phyloP scores from a whole-genome alignment of 2,329 filamentous ascomycete species.

The Aspergillus tanneri region DNA sequence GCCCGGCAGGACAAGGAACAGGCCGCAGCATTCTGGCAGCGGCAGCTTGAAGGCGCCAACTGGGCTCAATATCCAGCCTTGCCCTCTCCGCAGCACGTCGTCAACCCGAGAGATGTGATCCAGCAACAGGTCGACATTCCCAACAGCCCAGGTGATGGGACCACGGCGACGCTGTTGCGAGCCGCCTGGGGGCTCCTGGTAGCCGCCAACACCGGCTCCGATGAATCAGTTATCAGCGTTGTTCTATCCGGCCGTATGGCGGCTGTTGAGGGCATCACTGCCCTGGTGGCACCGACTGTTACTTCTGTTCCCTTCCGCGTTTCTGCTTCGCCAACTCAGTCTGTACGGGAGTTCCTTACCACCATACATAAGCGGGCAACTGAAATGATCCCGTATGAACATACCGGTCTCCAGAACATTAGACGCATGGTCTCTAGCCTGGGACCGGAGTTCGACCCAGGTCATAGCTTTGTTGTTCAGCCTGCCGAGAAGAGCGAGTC shows the following conservation, averaged over 20 bases:
- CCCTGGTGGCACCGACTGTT: constrained; percentile 10
- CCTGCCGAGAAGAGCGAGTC: constrained; percentile 5
- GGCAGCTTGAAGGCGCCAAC: constrained; percentile 4
- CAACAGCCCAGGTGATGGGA: too few relatives aligned
- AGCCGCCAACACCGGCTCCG: constrained; percentile 5
- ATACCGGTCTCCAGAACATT: constrained; percentile 13
- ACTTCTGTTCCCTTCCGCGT: constrained; percentile 9
- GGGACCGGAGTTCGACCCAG: constrained; percentile 9
- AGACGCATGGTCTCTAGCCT: constrained; percentile 1
- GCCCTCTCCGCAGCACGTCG: constrained; percentile 1
- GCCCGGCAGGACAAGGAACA: not conserved
- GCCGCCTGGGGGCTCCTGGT: constrained; percentile 13
- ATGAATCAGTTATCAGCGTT: constrained; percentile 11
- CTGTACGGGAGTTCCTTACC: constrained; percentile 4
- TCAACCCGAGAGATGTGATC: constrained; percentile 3
- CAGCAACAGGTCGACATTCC: not conserved
- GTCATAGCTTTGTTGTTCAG: constrained; percentile 11
- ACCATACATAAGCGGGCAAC: constrained; percentile 6
- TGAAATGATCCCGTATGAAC: constrained; percentile 11
- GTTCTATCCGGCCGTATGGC: constrained; percentile 10
- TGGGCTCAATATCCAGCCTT: constrained; percentile 7
- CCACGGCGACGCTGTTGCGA: constrained; percentile 7
- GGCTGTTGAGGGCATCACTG: constrained; percentile 7
- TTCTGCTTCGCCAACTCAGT: not conserved
- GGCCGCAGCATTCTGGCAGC: constrained; percentile 7